phyloP scores from a whole-genome alignment of 2,329 filamentous ascomycete species.

The Claviceps sp. region DNA sequence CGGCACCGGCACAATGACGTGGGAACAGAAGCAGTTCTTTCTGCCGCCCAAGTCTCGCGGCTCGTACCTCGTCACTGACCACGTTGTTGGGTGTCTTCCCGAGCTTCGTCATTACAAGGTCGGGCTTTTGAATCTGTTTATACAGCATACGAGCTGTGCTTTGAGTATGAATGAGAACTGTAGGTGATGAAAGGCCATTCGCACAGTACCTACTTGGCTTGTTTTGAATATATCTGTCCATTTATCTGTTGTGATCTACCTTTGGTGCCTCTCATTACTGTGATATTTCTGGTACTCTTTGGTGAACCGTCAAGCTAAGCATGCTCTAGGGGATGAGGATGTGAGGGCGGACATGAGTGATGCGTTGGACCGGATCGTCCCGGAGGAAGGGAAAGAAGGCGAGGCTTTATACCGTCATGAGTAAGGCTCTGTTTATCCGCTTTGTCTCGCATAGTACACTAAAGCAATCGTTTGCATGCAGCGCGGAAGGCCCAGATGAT shows the following conservation, averaged over 20 bases:
- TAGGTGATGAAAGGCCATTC: slow-evolving; percentile 9
- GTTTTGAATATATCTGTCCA: background rate
- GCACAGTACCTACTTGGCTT: too few relatives aligned
- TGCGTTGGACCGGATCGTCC: slow-evolving; percentile 79
- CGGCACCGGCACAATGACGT: slow-evolving; percentile 42
- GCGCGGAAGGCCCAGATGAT: slow-evolving; percentile 78
- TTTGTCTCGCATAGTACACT: background rate
- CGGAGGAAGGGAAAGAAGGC: slow-evolving; percentile 58
- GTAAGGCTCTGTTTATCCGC: slow-evolving; percentile 12
- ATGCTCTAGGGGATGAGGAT: slow-evolving; percentile 47
- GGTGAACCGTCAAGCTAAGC: background rate
- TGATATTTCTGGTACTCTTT: background rate
- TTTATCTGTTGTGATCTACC: background rate
- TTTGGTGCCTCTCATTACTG: background rate
- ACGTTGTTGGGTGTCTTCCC: slow-evolving; percentile 56
- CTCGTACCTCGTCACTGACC: slow-evolving; percentile 78
- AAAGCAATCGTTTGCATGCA: slow-evolving; percentile 13
- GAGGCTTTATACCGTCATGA: slow-evolving; percentile 66
- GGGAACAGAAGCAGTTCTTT: slow-evolving; percentile 74
- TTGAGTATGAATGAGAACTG: slow-evolving; percentile 89
- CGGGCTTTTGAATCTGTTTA: slow-evolving; percentile 75
- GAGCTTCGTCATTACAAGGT: slow-evolving; percentile 76
- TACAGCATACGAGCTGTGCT: slow-evolving; percentile 90
- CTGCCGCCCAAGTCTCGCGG: slow-evolving; percentile 67
- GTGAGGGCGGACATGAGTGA: slow-evolving; percentile 92